Conservation (phyloP, 768 basidiomycete genomes). For the Tylopilus rubrobrunneus region DNA sequence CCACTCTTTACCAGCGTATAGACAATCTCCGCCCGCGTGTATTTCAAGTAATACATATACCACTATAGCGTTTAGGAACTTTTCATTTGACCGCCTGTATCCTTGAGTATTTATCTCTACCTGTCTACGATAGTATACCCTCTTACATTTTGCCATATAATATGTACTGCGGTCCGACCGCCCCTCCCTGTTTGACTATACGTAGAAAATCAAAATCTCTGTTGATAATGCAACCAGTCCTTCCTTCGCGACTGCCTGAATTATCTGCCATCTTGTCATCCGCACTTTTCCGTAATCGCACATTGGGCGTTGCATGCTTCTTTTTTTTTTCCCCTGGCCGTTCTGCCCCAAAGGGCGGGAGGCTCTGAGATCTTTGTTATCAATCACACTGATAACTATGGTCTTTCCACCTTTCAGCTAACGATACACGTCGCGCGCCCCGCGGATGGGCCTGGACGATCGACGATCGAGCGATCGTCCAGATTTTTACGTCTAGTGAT, state of each 20-base stretch:
- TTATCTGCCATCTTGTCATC: background rate
- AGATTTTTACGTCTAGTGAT: slow-evolving; percentile 2
- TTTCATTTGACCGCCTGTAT: slow-evolving; percentile 22
- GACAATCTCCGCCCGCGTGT: slow-evolving; percentile 1
- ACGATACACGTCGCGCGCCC: too few species aligned
- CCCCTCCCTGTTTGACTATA: background rate
- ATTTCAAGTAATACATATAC: slow-evolving; percentile 10
- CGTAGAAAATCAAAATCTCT: slow-evolving; percentile 1
- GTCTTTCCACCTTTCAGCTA: too few species aligned
- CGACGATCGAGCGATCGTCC: slow-evolving; percentile 18
- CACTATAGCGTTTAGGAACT: slow-evolving; percentile 16
- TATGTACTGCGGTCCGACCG: slow-evolving; percentile 15
- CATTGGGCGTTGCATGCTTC: background rate
- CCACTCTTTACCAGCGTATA: slow-evolving; percentile 23
- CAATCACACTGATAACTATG: background rate
- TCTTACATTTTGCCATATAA: slow-evolving; percentile 7
- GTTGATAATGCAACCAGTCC: background rate
- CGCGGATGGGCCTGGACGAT: slow-evolving; percentile 5
- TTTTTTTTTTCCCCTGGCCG: background rate
- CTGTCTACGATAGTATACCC: slow-evolving; percentile 14
- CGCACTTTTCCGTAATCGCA: background rate
- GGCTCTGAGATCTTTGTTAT: background rate
- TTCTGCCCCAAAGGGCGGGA: background rate
- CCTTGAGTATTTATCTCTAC: slow-evolving; percentile 24
- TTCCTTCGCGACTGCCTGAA: slow-evolving; percentile 2